A percentile compares a stretch with the other conserved stretches of the same genome.
phyloP scores from a whole-genome alignment of 305 asterid species.

The Rubia balearica region DNA sequence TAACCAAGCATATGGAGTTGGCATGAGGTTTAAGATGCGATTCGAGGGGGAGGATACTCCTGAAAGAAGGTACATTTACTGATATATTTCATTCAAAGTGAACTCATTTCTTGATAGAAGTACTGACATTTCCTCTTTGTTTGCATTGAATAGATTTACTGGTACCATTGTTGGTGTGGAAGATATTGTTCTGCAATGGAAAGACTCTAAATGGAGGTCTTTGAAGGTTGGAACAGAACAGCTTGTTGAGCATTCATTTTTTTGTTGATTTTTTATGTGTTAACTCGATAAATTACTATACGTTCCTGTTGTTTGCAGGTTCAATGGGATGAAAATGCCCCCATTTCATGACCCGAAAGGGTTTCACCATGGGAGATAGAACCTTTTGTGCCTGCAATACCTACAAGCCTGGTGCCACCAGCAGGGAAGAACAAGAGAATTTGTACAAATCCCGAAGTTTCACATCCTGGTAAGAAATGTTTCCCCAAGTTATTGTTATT shows the following conservation, averaged over 20 bases:
- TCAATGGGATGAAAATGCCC: slow-evolving; percentile 94
- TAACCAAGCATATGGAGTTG: slow-evolving; percentile 61
- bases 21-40: slow-evolving; percentile 88
- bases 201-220: slow-evolving; percentile 78
- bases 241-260: slow-evolving; percentile 7
- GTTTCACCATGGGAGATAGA: slow-evolving; percentile 99
- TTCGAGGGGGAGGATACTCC: slow-evolving; percentile 96
- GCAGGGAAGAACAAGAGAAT: slow-evolving; percentile 58
- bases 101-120: slow-evolving; percentile 8
- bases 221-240: slow-evolving; percentile 49
- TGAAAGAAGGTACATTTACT: slow-evolving; percentile 59
- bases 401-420: slow-evolving; percentile 42
- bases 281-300: not conserved
- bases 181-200: slow-evolving; percentile 65
- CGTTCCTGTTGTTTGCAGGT: slow-evolving; percentile 38
- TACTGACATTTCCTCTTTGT: slow-evolving; percentile 13
- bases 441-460: slow-evolving; percentile 46
- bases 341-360: slow-evolving; percentile 62
- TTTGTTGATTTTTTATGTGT: not conserved
- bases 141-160: slow-evolving; percentile 47
- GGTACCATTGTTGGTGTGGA: slow-evolving; percentile 90
- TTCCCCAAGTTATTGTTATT: not conserved
- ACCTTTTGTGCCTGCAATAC: slow-evolving; percentile 61
- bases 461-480: slow-evolving; percentile 43
- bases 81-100: slow-evolving; percentile 4